Percentiles rank a stretch among this genome's conserved stretches.
These are phyloP conservation scores for Nakazawaea laoshanensis DNA, from an alignment of 805 yeast genomes.

Conservation along the genomic window DNA sequence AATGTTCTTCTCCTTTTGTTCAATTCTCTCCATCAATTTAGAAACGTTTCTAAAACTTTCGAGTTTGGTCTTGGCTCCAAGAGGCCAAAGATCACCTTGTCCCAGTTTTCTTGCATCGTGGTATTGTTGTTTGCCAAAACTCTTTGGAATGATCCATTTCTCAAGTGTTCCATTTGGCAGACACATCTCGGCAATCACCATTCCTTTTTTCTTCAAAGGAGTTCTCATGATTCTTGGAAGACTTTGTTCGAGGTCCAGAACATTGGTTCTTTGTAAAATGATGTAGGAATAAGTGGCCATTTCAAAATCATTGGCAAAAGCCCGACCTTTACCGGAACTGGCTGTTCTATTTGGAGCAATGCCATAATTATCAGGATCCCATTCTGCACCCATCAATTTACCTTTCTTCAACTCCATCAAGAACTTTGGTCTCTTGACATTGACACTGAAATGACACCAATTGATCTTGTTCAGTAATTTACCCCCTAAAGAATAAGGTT, in stretches of 20 bases:
- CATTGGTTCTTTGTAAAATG: conserved; percentile 49
- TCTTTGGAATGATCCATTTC: conserved; percentile 80
- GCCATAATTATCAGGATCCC: conserved; percentile 56
- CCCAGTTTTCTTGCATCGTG: conserved; percentile 84
- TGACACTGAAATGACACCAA: conserved; percentile 70
- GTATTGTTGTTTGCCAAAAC: conserved; percentile 63
- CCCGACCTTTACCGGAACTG: conserved; percentile 70
- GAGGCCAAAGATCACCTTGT: conserved; percentile 86
- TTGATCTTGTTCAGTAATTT: conserved; percentile 34
- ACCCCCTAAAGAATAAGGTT: conserved; percentile 49
- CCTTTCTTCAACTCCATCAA: conserved; percentile 85
- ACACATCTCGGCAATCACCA: conserved; percentile 74
- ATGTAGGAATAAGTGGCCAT: conserved; percentile 67
- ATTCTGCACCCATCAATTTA: conserved; percentile 55
- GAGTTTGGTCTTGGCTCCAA: conserved; percentile 48
- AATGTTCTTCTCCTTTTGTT: conserved; percentile 5
- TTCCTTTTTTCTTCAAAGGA: conserved; percentile 76
- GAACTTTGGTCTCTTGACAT: conserved; percentile 69
- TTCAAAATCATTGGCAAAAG: conserved; percentile 63
- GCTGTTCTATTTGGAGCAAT: conserved; percentile 39
- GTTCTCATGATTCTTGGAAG: conserved; percentile 70
- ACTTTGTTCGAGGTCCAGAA: conserved; percentile 17
- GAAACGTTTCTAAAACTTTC: conserved; percentile 5
- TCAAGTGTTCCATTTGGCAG: conserved; percentile 67
- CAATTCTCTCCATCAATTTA: conserved; percentile 7